These are phyloP conservation scores for Polytrichum formosum DNA, from an alignment of 225 moss, liverwort and hornwort genomes.

Conservation along the genomic window DNA sequence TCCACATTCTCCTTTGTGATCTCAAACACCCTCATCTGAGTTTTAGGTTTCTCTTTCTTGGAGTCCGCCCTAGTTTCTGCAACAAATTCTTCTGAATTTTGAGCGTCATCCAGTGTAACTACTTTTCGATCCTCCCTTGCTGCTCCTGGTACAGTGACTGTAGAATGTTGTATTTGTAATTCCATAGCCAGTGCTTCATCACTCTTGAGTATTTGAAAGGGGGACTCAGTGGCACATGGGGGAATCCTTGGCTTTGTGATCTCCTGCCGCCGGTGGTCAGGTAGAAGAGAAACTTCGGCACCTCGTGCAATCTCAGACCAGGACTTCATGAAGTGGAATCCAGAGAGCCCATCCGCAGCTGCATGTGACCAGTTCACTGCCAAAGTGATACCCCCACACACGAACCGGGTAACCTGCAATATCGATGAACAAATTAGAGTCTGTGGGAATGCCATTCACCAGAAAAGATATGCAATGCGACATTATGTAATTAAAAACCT, in stretches of 20 bases:
- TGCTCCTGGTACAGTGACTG: background rate
- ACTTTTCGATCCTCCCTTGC: background rate
- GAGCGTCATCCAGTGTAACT: background rate
- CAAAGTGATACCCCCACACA: slow-evolving; percentile 32
- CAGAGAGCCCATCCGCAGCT: slow-evolving; percentile 34
- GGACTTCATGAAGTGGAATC: slow-evolving; percentile 43
- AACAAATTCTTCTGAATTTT: background rate
- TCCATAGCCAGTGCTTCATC: slow-evolving; percentile 18
- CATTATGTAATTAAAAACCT: too few species aligned
- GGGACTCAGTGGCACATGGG: background rate
- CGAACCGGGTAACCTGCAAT: slow-evolving; percentile 32
- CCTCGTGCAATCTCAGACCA: slow-evolving; percentile 42
- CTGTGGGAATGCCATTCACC: too few species aligned
- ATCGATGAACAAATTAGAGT: background rate
- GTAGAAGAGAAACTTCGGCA: slow-evolving; percentile 19
- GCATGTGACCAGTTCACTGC: slow-evolving; percentile 36
- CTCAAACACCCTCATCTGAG: slow-evolving; percentile 11
- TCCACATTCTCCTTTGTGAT: slow-evolving; percentile 18
- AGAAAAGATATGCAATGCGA: too few species aligned
- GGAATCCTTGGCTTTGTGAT: slow-evolving; percentile 19
- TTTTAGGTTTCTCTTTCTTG: background rate
- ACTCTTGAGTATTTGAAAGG: background rate
- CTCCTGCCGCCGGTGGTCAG: slow-evolving; percentile 30
- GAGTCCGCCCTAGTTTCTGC: background rate
- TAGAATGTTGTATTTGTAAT: too few species aligned